These are phyloP conservation scores for Leccinum rimulosum DNA, from an alignment of 768 basidiomycete species.

Conservation along the genomic window DNA sequence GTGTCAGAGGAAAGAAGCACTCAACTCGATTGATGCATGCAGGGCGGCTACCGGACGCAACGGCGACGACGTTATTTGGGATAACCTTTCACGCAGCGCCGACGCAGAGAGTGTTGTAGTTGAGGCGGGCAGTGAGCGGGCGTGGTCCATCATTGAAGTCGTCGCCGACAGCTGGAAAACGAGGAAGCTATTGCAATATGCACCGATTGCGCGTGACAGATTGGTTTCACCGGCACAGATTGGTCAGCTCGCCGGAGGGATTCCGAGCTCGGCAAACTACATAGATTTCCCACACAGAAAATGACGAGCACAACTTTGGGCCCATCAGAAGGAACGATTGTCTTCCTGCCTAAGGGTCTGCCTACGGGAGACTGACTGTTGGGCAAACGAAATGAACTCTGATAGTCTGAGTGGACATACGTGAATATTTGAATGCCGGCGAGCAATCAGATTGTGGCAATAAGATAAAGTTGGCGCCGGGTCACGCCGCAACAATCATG, in stretches of 20 bases:
- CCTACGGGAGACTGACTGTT: too few species aligned
- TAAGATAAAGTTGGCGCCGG: too few species aligned
- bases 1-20: background rate
- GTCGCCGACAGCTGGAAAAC: background rate
- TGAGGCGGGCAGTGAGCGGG: conserved; percentile 33
- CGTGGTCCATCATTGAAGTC: conserved; percentile 32
- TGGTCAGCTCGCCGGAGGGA: background rate
- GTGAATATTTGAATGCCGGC: too few species aligned
- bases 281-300: too few species aligned
- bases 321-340: too few species aligned
- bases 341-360: too few species aligned
- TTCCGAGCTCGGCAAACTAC: too few species aligned
- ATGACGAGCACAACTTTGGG: too few species aligned
- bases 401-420: too few species aligned
- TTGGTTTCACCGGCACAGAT: background rate
- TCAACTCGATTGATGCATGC: conserved; percentile 76
- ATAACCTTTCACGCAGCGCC: conserved; percentile 59
- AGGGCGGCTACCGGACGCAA: conserved; percentile 62
- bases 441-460: too few species aligned
- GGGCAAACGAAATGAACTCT: too few species aligned
- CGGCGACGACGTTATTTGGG: conserved; percentile 58
- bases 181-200: background rate
- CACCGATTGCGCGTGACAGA: background rate
- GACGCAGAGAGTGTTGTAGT: conserved; percentile 57
- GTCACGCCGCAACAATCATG: too few species aligned